These are phyloP conservation scores for Rhizopogon roseolus DNA, from an alignment of 768 basidiomycete genomes.

Conservation along the genomic window DNA sequence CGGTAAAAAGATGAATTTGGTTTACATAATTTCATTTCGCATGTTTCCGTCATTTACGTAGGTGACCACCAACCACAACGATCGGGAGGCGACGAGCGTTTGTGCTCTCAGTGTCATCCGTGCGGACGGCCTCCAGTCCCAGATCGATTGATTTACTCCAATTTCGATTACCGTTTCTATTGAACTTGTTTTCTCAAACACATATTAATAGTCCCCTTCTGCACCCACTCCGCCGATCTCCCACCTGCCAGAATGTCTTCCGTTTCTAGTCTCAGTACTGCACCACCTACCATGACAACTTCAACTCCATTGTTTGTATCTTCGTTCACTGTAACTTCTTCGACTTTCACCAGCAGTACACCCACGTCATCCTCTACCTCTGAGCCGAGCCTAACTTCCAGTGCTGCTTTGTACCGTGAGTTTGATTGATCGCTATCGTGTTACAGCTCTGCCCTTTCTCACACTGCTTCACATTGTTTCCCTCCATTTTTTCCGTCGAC, in stretches of 20 bases:
- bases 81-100: neutral
- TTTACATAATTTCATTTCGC: neutral
- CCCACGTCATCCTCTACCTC: neutral
- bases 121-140: neutral
- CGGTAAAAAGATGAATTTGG: too few relatives aligned
- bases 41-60: neutral
- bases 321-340: neutral
- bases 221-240: neutral
- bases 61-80: neutral
- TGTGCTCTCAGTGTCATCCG: neutral
- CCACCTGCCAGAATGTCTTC: constrained; percentile 10
- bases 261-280: neutral
- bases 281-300: neutral
- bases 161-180: neutral
- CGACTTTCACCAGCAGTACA: neutral
- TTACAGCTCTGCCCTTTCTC: constrained; percentile 8
- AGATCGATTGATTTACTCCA: too few relatives aligned
- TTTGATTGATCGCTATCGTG: neutral
- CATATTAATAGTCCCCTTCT: constrained; percentile 15
- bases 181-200: neutral
- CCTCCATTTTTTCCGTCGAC: constrained; percentile 1
- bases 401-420: constrained; percentile 27
- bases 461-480: constrained; percentile 9
- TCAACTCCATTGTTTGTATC: neutral
- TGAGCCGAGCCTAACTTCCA: constrained; percentile 5